phyloP scores from a whole-genome alignment of 306 rosid species.

The Malus domestica region DNA sequence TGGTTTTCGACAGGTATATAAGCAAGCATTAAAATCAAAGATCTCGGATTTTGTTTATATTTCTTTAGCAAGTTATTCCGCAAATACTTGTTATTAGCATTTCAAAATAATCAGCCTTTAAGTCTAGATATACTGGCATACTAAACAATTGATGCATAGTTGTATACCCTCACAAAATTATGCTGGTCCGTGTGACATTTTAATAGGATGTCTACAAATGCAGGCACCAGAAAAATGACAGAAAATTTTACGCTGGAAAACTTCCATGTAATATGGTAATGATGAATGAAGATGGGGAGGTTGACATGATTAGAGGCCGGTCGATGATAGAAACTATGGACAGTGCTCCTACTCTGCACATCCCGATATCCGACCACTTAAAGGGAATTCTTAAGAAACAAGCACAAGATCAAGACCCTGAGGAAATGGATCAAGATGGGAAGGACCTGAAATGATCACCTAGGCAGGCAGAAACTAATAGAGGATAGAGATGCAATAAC shows the following conservation, averaged over 20 bases:
- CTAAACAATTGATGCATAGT: not conserved
- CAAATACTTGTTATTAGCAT: too few species aligned
- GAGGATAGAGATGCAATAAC: not conserved
- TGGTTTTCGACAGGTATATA: conserved; percentile 41
- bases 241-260: conserved; percentile 25
- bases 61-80: too few species aligned
- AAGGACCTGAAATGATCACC: not conserved
- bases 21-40: not conserved
- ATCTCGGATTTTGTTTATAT: not conserved
- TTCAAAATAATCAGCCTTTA: not conserved
- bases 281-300: conserved; percentile 44
- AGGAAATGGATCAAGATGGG: not conserved
- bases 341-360: not conserved
- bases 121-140: not conserved
- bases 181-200: not conserved
- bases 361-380: conserved; percentile 8
- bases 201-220: not conserved
- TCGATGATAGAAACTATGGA: not conserved
- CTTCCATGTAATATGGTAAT: conserved; percentile 44
- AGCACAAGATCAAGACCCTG: not conserved
- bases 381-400: conserved; percentile 5
- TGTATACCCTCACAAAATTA: not conserved
- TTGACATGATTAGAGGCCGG: conserved; percentile 34
- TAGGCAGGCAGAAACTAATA: not conserved
- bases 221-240: conserved; percentile 43